These are phyloP conservation scores for Colletotrichum caudatum DNA, from an alignment of 2,329 filamentous ascomycete species.

Conservation along the genomic window DNA sequence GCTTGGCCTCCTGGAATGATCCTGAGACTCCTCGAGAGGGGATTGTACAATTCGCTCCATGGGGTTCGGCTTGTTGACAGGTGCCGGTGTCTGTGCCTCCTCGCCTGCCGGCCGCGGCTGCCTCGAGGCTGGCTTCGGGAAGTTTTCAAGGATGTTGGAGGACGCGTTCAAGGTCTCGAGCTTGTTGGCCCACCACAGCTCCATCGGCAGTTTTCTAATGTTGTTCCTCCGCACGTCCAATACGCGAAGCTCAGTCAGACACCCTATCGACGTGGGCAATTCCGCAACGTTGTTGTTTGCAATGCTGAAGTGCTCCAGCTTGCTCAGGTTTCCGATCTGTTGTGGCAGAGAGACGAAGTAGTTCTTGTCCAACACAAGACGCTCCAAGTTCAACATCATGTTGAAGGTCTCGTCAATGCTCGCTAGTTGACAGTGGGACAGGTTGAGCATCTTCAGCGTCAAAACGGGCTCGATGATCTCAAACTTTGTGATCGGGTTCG, in stretches of 20 bases:
- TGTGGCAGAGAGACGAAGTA: conserved; percentile 92
- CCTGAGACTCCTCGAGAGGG: conserved; percentile 82
- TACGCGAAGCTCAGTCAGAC: conserved; percentile 83
- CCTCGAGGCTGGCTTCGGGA: conserved; percentile 86
- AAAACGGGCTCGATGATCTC: conserved; percentile 82
- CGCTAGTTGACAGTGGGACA: conserved; percentile 91
- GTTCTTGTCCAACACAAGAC: conserved; percentile 91
- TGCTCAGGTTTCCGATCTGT: conserved; percentile 85
- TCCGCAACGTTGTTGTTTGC: conserved; percentile 90
- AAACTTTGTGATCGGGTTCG: conserved; percentile 95
- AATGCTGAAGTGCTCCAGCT: conserved; percentile 91
- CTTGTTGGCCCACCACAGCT: conserved; percentile 95
- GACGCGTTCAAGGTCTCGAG: conserved; percentile 94
- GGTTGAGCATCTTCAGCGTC: conserved; percentile 85
- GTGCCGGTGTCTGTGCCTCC: conserved; percentile 50
- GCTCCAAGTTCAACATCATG: conserved; percentile 87
- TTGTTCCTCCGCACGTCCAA: conserved; percentile 96
- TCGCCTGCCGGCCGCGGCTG: conserved; percentile 72
- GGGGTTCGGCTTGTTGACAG: conserved; percentile 55
- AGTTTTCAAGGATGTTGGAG: conserved; percentile 90
- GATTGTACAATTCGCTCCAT: conserved; percentile 64
- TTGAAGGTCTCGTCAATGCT: conserved; percentile 91
- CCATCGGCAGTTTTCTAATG: conserved; percentile 85
- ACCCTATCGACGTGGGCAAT: conserved; percentile 88
- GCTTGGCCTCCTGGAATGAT: conserved; percentile 78